These are phyloP conservation scores for Cyclostephanos invisitatus DNA, from an alignment of 108 stramenopile species.

Conservation along the genomic window DNA sequence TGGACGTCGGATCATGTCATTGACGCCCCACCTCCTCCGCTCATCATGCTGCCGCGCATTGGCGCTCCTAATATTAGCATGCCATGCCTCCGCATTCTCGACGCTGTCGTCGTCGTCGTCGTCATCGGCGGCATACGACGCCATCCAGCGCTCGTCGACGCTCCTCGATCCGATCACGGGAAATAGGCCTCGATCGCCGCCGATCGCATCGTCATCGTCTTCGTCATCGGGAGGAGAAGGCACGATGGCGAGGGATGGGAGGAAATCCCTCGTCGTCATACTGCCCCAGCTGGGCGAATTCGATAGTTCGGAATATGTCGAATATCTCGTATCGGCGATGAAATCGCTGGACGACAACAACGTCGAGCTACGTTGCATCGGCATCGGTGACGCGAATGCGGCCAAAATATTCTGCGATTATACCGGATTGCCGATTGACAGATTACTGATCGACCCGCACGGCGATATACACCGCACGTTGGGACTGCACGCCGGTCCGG, in stretches of 20 bases:
- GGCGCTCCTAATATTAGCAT: too few species aligned
- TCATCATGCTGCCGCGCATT: too few species aligned
- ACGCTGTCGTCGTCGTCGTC: slow-evolving; percentile 5
- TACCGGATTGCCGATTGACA: slow-evolving; percentile 40
- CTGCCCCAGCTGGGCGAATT: slow-evolving; percentile 70
- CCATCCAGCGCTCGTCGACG: slow-evolving; percentile 18
- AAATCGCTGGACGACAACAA: slow-evolving; percentile 37
- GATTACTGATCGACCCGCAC: slow-evolving; percentile 46
- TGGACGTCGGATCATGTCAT: too few species aligned
- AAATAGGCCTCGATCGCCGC: neutral
- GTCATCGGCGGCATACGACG: slow-evolving; percentile 18
- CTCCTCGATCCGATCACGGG: slow-evolving; percentile 31
- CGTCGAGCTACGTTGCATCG: slow-evolving; percentile 45
- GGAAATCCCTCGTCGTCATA: slow-evolving; percentile 55
- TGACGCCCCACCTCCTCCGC: too few species aligned
- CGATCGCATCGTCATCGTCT: slow-evolving; percentile 5
- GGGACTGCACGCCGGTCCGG: slow-evolving; percentile 51
- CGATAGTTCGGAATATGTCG: slow-evolving; percentile 55
- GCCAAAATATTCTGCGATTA: slow-evolving; percentile 48
- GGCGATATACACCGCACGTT: slow-evolving; percentile 48
- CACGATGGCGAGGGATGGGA: too few species aligned
- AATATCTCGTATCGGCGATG: slow-evolving; percentile 36
- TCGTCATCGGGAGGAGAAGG: slow-evolving; percentile 2
- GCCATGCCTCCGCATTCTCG: slow-evolving; percentile 1
- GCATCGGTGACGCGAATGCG: slow-evolving; percentile 41